Evolutionary conservation across 305 asterid genomes (phyloP).

Genomic region (Fraxinus nigra): DNA sequence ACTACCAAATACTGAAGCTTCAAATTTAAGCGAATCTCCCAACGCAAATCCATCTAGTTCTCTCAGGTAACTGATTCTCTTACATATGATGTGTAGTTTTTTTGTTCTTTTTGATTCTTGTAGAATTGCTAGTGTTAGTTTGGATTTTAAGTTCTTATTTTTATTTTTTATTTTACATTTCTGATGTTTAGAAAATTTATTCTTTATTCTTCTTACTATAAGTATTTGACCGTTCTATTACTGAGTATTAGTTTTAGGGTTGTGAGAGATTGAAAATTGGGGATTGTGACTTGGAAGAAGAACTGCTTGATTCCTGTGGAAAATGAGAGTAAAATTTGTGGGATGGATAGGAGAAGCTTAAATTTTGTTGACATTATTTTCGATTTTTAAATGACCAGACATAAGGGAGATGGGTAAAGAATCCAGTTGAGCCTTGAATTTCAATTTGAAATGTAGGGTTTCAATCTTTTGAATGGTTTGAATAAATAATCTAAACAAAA

Average conservation of each 20-base stretch:
- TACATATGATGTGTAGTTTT: neutral
- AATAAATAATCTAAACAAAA: neutral
- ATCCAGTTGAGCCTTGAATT: neutral
- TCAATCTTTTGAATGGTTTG: neutral
- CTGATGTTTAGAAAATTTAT: neutral
- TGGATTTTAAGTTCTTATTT: neutral
- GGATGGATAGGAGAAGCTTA: neutral
- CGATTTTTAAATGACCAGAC: neutral
- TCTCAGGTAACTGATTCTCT: conserved; percentile 10
- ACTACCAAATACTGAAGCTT: conserved; percentile 26
- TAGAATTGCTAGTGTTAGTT: neutral
- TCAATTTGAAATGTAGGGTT: neutral
- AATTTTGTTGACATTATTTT: neutral
- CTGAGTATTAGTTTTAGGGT: neutral
- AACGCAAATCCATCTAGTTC: neutral
- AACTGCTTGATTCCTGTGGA: neutral
- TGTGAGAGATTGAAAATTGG: neutral
- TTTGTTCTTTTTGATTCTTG: neutral
- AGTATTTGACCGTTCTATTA: neutral
- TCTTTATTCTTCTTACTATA: neutral
- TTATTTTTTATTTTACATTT: neutral
- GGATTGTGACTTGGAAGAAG: neutral
- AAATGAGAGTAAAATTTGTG: neutral
- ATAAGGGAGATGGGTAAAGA: neutral
- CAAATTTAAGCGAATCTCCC: conserved; percentile 16